Evolutionary conservation across 257 asterid species (phyloP), one percentile per base, ranked within the genome.

Genomic region (Plantago ovata): DNA sequence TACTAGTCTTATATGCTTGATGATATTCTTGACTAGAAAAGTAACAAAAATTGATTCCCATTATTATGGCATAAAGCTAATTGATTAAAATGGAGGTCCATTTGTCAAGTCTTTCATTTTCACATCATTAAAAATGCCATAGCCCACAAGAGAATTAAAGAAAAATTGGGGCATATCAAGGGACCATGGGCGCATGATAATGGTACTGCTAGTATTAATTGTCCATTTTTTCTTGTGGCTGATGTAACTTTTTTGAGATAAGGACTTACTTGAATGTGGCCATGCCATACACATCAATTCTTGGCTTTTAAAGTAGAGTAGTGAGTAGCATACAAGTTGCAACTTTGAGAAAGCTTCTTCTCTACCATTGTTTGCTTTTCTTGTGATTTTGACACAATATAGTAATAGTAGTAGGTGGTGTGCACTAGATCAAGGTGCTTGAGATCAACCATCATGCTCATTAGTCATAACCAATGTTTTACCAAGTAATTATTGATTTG

Each of bases 171-270:
- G 69, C 61, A 55, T 55, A 41, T 60, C 8, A 13, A 21, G 59
- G 68, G 77, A 61, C 72, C 69, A 72, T 61, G 10, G 48, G 36
- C 54, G 45, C 44, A 40, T 13, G 54, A 45, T 57, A 11, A n/a
- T n/a, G n/a, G 9, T 13, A 16, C 23, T 50, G 19, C n/a, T 50
- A 6, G 41, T 24, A 9, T 60, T 55, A 16, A 9, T 60, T 54
- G 18, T 49, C 61, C 55, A 61, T 54, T 66, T 58, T 28, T 28
- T 28, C 36, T 28, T 70, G 63, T 38, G 48, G 36, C 38, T 70
- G 58, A 70, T 65, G 4, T 67, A 36, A 24, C 75, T 70, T 70
- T 70, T 38, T 38, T 38, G 38, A 48, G 63, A 56, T 28, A 54
- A 55, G 28, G 68, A 68, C 56, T 9, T 20, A 19, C 12, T 53